Base-by-base conservation (phyloP, 306 rosid species). In the Cicer pinnatifidum region DNA sequence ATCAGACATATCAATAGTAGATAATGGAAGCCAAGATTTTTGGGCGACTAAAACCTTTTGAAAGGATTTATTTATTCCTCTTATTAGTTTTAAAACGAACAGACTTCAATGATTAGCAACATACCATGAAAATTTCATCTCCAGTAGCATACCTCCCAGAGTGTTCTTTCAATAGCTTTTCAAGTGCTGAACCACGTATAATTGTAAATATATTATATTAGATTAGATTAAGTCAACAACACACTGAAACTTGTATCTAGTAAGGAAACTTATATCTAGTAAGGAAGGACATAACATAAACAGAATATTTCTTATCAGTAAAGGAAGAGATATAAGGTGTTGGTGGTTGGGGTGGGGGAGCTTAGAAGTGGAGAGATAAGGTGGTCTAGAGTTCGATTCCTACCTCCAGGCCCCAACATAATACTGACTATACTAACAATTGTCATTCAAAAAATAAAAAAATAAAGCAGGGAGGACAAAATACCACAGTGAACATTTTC, bases 131-230 rank as follows among this genome's bases (percentile, higher is more conserved):
- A 78, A 81, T 33, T 78, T 84, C 79, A 71, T 84, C 85, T 70
- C 88, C 88, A 16, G 81, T 84, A 17, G 88, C 88, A 73, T 78
- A 84, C 75, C 56, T 84, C 76, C 88, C 85, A 8, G 73, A 4
- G 20, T 78, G 81, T 67, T 66, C 85, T 75, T 81, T 74, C 82
- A 84, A 78, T 51, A 84, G 69, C 71, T 77, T 78, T 70, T 84
- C 88, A 58, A 84, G 77, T 58, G 88, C 88, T 84, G 83, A 70
- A 78, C 69, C 58, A 56, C 62, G 50, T 9, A 43, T 3, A 47
- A 56, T 12, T 15, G 16, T 17, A 54, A 73, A 80, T 40, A 44
- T 17, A 66, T 20, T 67, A 70, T 28, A 28, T 28, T 61, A 48
- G 10, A 76, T 9, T 68, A 50, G 44, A 44, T 54, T 37, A 74